Percentiles rank a stretch among this genome's conserved stretches.
Evolutionary conservation across 164 flowering plant genomes (phyloP).

Genomic region (Litsea cubeba): DNA sequence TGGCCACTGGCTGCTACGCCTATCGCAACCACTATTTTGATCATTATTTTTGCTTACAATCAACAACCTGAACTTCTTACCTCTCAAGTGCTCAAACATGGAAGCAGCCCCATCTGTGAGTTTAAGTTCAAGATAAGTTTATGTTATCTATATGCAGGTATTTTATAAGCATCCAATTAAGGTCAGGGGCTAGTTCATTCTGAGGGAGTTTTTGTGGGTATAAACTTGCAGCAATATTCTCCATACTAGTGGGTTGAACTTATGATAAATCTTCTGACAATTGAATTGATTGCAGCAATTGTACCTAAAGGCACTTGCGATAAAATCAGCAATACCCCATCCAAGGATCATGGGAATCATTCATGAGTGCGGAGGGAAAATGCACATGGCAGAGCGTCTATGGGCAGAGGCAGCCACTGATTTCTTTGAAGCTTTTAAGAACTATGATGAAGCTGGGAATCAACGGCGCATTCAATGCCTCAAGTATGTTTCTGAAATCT

Average conservation of each 20-base stretch:
- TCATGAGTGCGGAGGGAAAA: slow-evolving; percentile 99
- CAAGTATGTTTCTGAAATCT: slow-evolving; percentile 49
- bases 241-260: neutral
- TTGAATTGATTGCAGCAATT: slow-evolving; percentile 62
- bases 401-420: slow-evolving; percentile 99
- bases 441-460: slow-evolving; percentile 99
- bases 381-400: slow-evolving; percentile 99
- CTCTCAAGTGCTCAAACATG: too few species aligned
- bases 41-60: too few species aligned
- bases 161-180: too few species aligned
- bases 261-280: neutral
- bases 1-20: too few species aligned
- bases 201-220: too few species aligned
- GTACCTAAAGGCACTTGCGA: slow-evolving; percentile 87
- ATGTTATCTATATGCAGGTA: too few species aligned
- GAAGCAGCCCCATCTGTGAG: too few species aligned
- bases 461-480: slow-evolving; percentile 95
- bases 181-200: too few species aligned
- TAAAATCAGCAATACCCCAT: slow-evolving; percentile 98
- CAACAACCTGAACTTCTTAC: too few species aligned
- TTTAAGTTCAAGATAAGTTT: too few species aligned
- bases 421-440: slow-evolving; percentile 99
- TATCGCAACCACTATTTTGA: too few species aligned
- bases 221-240: too few species aligned
- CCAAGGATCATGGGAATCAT: slow-evolving; percentile 99